These are phyloP conservation scores for Porphyra umbilicalis DNA, from an alignment of 31 red algal genomes.

Conservation along the genomic window DNA sequence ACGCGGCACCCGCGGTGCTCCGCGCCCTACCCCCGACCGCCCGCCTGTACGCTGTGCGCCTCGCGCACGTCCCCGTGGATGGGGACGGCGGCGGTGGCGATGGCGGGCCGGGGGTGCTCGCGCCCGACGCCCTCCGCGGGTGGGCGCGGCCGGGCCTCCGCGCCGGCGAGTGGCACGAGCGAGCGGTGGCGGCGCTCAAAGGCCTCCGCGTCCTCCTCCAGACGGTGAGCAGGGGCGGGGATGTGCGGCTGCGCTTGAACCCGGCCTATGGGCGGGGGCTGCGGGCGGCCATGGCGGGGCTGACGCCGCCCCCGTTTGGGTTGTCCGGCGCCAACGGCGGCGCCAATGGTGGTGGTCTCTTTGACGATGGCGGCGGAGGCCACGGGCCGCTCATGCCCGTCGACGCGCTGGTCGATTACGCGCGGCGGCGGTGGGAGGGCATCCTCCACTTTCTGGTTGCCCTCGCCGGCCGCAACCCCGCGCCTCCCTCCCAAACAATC, in stretches of 20 bases:
- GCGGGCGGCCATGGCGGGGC: slow-evolving; percentile 15
- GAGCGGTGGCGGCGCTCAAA: slow-evolving; percentile 25
- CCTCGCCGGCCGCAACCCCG: neutral
- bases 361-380: slow-evolving; percentile 1
- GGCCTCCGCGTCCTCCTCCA: slow-evolving; percentile 23
- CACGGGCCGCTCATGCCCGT: neutral
- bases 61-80: slow-evolving; percentile 23
- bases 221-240: neutral
- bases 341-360: neutral
- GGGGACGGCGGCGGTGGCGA: neutral
- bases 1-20: slow-evolving; percentile 47
- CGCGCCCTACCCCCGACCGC: slow-evolving; percentile 58
- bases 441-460: slow-evolving; percentile 86
- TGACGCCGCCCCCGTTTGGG: slow-evolving; percentile 16
- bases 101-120: neutral
- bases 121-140: slow-evolving; percentile 23
- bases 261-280: slow-evolving; percentile 16
- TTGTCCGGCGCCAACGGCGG: slow-evolving; percentile 3
- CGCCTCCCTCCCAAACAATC: slow-evolving; percentile 29
- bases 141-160: slow-evolving; percentile 38
- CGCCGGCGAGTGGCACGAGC: slow-evolving; percentile 56
- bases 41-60: slow-evolving; percentile 43
- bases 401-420: slow-evolving; percentile 30
- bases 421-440: slow-evolving; percentile 44
- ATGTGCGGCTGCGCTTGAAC: slow-evolving; percentile 11